Conservation (phyloP, 2,329 filamentous ascomycete genomes). For the Epichloe scottii region DNA sequence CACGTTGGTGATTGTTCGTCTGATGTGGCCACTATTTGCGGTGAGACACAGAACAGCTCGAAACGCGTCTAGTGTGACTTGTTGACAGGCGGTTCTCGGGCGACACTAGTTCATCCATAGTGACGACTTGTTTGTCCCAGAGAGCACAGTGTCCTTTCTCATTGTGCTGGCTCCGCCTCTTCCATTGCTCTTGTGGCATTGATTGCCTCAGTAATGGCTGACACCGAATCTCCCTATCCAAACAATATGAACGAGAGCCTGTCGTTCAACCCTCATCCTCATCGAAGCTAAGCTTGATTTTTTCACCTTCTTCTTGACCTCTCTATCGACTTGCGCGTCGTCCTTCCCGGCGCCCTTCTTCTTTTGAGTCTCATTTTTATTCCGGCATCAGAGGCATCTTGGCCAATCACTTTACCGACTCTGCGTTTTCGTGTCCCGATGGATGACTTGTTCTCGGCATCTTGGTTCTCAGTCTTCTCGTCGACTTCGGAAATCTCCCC, state of each 20-base stretch:
- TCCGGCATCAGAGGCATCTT: conserved; percentile 16
- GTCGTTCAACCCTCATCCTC: conserved; percentile 38
- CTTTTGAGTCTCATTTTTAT: conserved; percentile 7
- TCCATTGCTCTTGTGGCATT: not conserved
- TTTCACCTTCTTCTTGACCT: conserved; percentile 43
- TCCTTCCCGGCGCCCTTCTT: conserved; percentile 8
- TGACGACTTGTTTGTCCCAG: not conserved
- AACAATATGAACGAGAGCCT: not conserved
- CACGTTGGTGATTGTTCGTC: not conserved
- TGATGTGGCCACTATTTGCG: not conserved
- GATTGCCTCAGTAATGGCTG: not conserved
- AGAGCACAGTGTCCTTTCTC: not conserved
- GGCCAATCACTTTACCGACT: conserved; percentile 25
- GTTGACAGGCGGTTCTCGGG: not conserved
- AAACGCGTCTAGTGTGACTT: conserved; percentile 2
- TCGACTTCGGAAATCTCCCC: conserved; percentile 20
- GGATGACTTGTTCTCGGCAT: conserved; percentile 16
- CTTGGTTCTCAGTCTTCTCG: conserved; percentile 14
- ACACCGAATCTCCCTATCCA: not conserved
- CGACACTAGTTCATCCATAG: not conserved
- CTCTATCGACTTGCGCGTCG: conserved; percentile 18
- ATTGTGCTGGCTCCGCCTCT: not conserved
- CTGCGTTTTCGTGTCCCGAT: conserved; percentile 41
- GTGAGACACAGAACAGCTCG: conserved; percentile 1
- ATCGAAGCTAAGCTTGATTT: conserved; percentile 57